These are phyloP conservation scores for Calonectria honghensis DNA, from an alignment of 2,329 filamentous ascomycete species.

Conservation along the genomic window DNA sequence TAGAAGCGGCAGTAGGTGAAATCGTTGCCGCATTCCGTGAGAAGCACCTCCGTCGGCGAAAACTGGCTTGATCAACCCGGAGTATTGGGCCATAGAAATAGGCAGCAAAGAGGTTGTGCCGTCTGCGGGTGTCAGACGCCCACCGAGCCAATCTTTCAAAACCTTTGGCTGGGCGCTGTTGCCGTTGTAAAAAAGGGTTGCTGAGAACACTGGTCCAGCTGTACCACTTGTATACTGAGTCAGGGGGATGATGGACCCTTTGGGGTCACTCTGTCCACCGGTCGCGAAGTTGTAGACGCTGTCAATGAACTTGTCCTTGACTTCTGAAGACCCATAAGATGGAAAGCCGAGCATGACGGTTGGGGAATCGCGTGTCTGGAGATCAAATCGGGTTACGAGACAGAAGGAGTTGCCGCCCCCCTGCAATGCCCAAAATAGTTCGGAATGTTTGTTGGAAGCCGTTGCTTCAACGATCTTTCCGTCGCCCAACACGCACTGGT, in stretches of 20 bases:
- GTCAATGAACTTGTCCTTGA: neutral
- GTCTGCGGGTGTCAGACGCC: neutral
- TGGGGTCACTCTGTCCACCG: neutral
- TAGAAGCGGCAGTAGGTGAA: neutral
- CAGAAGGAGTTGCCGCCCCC: slow-evolving; percentile 8
- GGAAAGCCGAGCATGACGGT: neutral
- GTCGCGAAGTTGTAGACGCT: slow-evolving; percentile 8
- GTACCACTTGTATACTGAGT: neutral
- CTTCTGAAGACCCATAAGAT: neutral
- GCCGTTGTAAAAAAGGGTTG: neutral
- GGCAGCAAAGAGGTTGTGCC: neutral
- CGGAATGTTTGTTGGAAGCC: neutral
- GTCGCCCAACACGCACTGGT: neutral
- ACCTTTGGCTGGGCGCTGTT: neutral
- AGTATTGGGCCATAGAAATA: slow-evolving; percentile 1
- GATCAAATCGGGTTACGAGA: slow-evolving; percentile 1
- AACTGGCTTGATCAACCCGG: neutral
- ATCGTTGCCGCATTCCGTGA: slow-evolving; percentile 1
- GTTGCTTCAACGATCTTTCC: neutral
- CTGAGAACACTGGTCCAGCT: neutral
- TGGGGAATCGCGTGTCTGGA: neutral
- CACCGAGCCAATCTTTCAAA: neutral
- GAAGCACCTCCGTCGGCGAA: neutral
- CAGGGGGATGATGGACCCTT: slow-evolving; percentile 6
- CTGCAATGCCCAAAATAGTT: slow-evolving; percentile 2